Evolutionary conservation across 1,284 basidiomycete species (phyloP).

Genomic region (Cerrena zonata): DNA sequence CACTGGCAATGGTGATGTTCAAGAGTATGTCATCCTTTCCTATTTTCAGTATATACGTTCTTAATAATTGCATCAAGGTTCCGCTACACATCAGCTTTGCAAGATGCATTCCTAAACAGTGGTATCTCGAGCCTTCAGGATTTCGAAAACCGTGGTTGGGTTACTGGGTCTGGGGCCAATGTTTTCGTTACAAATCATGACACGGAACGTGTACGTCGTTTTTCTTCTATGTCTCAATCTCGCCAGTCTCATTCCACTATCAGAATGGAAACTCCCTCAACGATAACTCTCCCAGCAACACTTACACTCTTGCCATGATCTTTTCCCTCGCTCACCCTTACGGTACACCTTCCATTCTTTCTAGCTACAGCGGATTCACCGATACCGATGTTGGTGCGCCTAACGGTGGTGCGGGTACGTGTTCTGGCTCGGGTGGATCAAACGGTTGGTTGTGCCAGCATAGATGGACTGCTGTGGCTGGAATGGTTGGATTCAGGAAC

Average conservation of each 20-base stretch:
- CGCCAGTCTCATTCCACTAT: neutral
- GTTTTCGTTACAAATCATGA: slow-evolving; percentile 69
- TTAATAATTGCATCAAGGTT: slow-evolving; percentile 37
- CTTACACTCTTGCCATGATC: slow-evolving; percentile 53
- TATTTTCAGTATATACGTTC: neutral
- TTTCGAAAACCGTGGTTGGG: slow-evolving; percentile 59
- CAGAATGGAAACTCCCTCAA: slow-evolving; percentile 53
- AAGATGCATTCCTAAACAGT: slow-evolving; percentile 44
- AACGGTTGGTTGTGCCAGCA: slow-evolving; percentile 62
- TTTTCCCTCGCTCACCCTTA: slow-evolving; percentile 66
- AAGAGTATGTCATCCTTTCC: slow-evolving; percentile 42
- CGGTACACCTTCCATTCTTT: slow-evolving; percentile 60
- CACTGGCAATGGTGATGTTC: slow-evolving; percentile 51
- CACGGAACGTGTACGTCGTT: slow-evolving; percentile 52
- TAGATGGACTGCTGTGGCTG: slow-evolving; percentile 50
- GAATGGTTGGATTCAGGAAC: slow-evolving; percentile 63
- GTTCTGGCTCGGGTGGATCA: slow-evolving; percentile 44
- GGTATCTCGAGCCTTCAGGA: slow-evolving; percentile 50
- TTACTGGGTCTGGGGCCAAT: slow-evolving; percentile 49
- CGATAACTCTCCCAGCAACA: slow-evolving; percentile 57
- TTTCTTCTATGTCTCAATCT: neutral
- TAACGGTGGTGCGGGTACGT: slow-evolving; percentile 45
- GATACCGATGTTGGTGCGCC: slow-evolving; percentile 48
- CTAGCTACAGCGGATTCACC: slow-evolving; percentile 49
- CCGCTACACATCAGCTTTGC: slow-evolving; percentile 50